phyloP scores from a whole-genome alignment of 257 asterid species.

The Scutellaria barbata region DNA sequence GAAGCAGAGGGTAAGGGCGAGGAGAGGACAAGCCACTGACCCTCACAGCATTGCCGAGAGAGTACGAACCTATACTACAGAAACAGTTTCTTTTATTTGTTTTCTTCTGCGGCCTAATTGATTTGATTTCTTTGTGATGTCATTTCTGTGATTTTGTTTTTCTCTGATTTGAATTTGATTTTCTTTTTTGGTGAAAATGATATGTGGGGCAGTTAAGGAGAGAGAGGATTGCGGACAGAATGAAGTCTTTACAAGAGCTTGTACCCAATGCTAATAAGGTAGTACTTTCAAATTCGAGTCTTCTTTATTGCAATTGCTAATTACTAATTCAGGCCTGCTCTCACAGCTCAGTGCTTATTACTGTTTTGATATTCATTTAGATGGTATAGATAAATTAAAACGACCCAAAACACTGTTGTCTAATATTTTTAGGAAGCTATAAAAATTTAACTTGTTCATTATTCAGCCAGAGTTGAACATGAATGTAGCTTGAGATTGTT shows the following conservation, averaged over 20 bases:
- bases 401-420: background rate
- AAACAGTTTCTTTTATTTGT: slow-evolving; percentile 22
- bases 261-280: slow-evolving; percentile 97
- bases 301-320: background rate
- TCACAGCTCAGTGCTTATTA: background rate
- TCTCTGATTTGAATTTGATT: slow-evolving; percentile 10
- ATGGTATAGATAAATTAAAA: background rate
- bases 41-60: slow-evolving; percentile 99
- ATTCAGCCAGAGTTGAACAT: background rate
- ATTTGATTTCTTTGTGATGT: slow-evolving; percentile 16
- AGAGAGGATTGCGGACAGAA: slow-evolving; percentile 98
- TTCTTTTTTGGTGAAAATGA: slow-evolving; percentile 32
- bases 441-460: background rate
- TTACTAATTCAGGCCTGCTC: background rate
- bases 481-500: background rate
- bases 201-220: slow-evolving; percentile 78
- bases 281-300: slow-evolving; percentile 12
- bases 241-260: slow-evolving; percentile 91
- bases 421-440: background rate
- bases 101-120: background rate
- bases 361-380: background rate
- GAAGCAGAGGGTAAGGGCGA: slow-evolving; percentile 85
- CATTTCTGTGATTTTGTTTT: slow-evolving; percentile 27
- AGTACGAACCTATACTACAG: slow-evolving; percentile 46
- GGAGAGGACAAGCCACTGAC: slow-evolving; percentile 98